Percentiles rank a stretch among this genome's conserved stretches.
These are phyloP conservation scores for Delonix regia DNA, from an alignment of 306 rosid species.

Conservation along the genomic window DNA sequence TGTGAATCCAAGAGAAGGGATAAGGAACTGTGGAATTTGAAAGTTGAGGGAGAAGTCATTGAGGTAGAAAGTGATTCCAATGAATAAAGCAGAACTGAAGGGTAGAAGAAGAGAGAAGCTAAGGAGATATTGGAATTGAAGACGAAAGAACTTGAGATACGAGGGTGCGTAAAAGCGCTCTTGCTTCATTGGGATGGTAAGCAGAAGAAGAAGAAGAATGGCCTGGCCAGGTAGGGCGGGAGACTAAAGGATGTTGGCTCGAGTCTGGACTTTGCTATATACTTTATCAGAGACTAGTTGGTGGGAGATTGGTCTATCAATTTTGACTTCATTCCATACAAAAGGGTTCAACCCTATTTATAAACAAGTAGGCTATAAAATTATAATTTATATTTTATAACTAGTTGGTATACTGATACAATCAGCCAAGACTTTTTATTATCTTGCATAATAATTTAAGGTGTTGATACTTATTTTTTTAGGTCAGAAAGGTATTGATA, in stretches of 20 bases:
- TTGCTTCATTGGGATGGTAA: not conserved
- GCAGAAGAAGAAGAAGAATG: no score
- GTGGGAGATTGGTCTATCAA: no score
- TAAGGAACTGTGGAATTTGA: slow-evolving; percentile 34
- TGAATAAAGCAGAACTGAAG: slow-evolving; percentile 62
- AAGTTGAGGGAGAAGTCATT: slow-evolving; percentile 41
- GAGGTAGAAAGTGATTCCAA: slow-evolving; percentile 59
- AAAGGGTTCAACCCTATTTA: no score
- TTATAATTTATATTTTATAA: no score
- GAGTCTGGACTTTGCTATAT: not conserved
- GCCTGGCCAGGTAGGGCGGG: no score
- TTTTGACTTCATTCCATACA: not conserved
- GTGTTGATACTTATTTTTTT: no score
- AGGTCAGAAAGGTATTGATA: no score
- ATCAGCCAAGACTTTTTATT: no score
- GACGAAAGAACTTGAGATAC: no score
- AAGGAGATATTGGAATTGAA: slow-evolving; percentile 31
- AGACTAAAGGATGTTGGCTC: not conserved
- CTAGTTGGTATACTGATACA: no score
- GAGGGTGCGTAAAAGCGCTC: not conserved
- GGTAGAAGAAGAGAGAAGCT: slow-evolving; percentile 46
- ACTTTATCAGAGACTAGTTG: not conserved
- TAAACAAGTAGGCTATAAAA: no score
- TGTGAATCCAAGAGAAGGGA: not conserved
- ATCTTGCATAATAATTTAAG: no score